Evolutionary conservation across 140 eudicot genomes (phyloP).

Genomic region (Artemisia princeps): DNA sequence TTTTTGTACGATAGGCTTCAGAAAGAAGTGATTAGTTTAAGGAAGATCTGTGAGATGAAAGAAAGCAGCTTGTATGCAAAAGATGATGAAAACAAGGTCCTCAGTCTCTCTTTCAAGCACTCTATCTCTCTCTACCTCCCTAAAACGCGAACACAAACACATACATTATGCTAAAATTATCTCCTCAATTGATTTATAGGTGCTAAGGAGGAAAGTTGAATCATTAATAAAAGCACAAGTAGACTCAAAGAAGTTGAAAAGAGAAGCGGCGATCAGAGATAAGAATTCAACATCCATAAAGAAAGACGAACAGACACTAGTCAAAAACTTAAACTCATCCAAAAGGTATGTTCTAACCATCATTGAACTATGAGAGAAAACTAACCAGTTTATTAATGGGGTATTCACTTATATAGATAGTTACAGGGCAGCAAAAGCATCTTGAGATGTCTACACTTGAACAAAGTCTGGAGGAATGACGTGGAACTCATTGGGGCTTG

Average conservation of each 20-base stretch:
- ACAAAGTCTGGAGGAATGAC: not conserved
- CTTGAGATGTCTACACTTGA: constrained; percentile 25
- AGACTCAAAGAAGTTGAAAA: constrained; percentile 65
- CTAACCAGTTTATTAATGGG: not conserved
- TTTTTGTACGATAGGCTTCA: too few species aligned
- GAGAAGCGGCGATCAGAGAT: constrained; percentile 53
- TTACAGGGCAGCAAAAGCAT: constrained; percentile 34
- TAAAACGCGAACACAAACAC: not conserved
- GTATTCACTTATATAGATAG: constrained; percentile 16
- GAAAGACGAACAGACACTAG: constrained; percentile 40
- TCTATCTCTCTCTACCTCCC: not conserved
- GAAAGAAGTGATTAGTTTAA: too few species aligned
- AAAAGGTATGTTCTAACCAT: constrained; percentile 36
- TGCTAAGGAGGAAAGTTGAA: constrained; percentile 65
- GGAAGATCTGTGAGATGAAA: too few species aligned
- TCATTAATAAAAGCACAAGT: constrained; percentile 56
- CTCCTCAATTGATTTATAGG: constrained; percentile 29
- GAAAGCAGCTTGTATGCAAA: too few species aligned
- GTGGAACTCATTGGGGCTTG: constrained; percentile 14
- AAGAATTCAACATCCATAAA: constrained; percentile 38
- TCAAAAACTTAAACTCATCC: constrained; percentile 36
- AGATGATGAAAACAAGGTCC: too few species aligned
- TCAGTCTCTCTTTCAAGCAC: too few species aligned
- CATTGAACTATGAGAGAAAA: not conserved
- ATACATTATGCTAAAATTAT: constrained; percentile 7